Evolutionary conservation across 805 yeast genomes (phyloP), one percentile per base, ranked within the genome.

Genomic region (Helenozyma baotianmanensis): DNA sequence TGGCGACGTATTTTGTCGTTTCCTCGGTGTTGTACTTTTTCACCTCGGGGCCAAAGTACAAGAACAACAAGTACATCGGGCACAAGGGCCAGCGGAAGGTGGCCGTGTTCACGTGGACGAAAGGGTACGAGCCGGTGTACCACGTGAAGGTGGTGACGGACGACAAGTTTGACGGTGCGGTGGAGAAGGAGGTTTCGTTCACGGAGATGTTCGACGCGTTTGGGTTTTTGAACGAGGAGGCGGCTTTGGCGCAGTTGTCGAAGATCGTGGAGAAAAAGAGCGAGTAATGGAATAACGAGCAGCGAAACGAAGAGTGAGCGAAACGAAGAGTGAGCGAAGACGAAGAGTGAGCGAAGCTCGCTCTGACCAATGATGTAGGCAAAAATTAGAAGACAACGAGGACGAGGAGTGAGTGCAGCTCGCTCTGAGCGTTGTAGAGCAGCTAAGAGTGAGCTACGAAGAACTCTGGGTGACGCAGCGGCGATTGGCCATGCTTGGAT

Each of bases 31-130:
- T 67, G 51, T 53, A 43, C 36, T 64, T 46, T 31, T 35, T 69
- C 10, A 58, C 64, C 37, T 41, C 55, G 13, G 51, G 49, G 26
- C 48, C 51, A 21, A 46, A 54, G 10, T 67, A 64, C 44, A 74
- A 72, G 43, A 48, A 70, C 39, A 62, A 62, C 36, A 72, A 70
- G 45, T 76, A 63, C 45, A 58, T 62, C 11, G 82, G 82, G 0
- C 33, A 39, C 33, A 45, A 50, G 16, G 53, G 51, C 15, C 39
- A 43, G 10, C 57, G 60, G 12, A 64, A 64, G 43, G 36, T 76
- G 4, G 40, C 54, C 5, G 55, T 74, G 6, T 58, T 60, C 3
- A 59, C 77, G 4, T 51, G 57, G 45, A 56, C 71, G 2, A 26
- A 33, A 13, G 66, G 68, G 36, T 62, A 54, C 27, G 70, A 66